phyloP scores from a whole-genome alignment of 1,139 yeast genomes.

The Pneumocystis wakefieldiae region DNA sequence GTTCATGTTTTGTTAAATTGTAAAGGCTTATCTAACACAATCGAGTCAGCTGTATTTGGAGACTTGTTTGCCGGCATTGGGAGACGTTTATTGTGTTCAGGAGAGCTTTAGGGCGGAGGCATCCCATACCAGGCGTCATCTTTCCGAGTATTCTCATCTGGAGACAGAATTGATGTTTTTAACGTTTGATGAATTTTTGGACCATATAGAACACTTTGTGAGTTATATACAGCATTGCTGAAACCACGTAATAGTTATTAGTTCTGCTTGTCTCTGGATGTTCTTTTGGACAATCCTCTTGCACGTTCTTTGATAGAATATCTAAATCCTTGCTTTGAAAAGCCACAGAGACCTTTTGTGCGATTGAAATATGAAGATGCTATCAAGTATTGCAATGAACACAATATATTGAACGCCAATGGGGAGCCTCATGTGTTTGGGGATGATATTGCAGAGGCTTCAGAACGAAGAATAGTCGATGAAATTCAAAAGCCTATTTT shows the following conservation, averaged over 20 bases:
- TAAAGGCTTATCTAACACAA: constrained; percentile 85
- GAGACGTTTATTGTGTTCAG: constrained; percentile 93
- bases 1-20: not conserved
- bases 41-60: constrained; percentile 94
- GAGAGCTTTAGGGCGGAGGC: constrained; percentile 99
- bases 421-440: constrained; percentile 88
- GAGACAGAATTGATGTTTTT: constrained; percentile 88
- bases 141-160: constrained; percentile 91
- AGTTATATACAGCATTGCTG: not conserved
- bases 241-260: not conserved
- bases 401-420: constrained; percentile 61
- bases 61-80: constrained; percentile 88
- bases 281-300: constrained; percentile 73
- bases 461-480: constrained; percentile 97
- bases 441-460: constrained; percentile 98
- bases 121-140: constrained; percentile 96
- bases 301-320: constrained; percentile 81
- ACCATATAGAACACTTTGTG: constrained; percentile 61
- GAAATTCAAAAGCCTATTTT: constrained; percentile 82
- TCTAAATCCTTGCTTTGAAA: constrained; percentile 77
- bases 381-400: constrained; percentile 90
- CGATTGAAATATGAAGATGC: constrained; percentile 88
- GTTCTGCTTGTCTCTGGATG: constrained; percentile 52
- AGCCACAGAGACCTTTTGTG: constrained; percentile 75
- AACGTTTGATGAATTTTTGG: constrained; percentile 68